Evolutionary conservation across 805 yeast genomes (phyloP), one percentile per base, ranked within the genome.

Genomic region (Saitoella complicata): DNA sequence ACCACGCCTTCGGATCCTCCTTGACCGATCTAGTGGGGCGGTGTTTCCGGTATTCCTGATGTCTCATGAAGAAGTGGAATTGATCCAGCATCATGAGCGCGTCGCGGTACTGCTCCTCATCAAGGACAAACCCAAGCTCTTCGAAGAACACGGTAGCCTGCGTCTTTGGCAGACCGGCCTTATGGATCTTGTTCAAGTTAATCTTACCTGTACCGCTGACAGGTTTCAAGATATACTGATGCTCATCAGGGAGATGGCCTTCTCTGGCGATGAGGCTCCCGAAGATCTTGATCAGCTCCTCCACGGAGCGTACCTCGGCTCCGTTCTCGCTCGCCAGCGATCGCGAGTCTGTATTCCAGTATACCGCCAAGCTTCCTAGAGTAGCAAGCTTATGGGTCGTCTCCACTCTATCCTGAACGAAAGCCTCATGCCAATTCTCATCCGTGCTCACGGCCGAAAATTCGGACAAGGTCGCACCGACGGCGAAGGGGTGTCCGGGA

Each of bases 381-480:
- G 83, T 78, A 37, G 87, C 63, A 40, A 88, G 65, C 37, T 44
- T 51, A 52, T 83, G 73, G 0, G 96, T 76, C 40, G 78, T 67
- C 11, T 68, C 57, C 32, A 76, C 75, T 4, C 80, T 68, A 31
- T 79, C 76, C 1, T 88, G 73, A 31, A 91, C 80, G 59, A 88
- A 88, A 12, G 80, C 78, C 1, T 94, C 91, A 21, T 70, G 63
- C 97, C 97, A 91, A 34, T 72, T 63, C 32, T 72, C 78, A 60
- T 88, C 87, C 0, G 97, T 78, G 1, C 95, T 84, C 0, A 86
- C 81, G 0, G 95, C 97, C 0, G 95, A 84, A 38, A 91, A 67
- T 62, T 91, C 97, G 38, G 75, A 72, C 41, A 91, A 68, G 0
- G 93, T 80, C 11, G 85, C 53, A 4, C 99, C 99, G 36, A 86